A percentile compares a stretch with the other conserved stretches of the same genome.
Conservation (phyloP, 1,139 yeast genomes). For the Hyphopichia khmerensis region DNA sequence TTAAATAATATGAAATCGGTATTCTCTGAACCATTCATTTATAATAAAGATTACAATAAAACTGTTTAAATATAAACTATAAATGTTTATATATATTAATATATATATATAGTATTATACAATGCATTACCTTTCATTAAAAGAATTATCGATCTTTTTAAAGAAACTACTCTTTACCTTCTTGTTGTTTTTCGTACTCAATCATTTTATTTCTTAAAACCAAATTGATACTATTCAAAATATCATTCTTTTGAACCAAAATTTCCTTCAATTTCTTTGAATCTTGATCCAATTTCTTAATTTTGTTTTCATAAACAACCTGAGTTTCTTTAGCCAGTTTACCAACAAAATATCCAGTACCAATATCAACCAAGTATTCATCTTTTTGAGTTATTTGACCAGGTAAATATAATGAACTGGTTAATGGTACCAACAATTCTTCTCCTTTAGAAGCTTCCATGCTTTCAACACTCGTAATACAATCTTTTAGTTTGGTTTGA, state of each 20-base stretch:
- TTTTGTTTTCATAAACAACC: conserved; percentile 71
- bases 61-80: not conserved
- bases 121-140: not conserved
- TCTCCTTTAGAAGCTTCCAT: conserved; percentile 49
- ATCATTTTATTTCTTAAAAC: conserved; percentile 48
- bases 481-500: conserved; percentile 77
- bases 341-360: conserved; percentile 93
- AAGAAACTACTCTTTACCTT: conserved; percentile 2
- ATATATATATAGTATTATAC: conserved; percentile 1
- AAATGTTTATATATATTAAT: not conserved
- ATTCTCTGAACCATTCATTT: conserved; percentile 54
- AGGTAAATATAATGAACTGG: conserved; percentile 86
- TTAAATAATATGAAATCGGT: conserved; percentile 42
- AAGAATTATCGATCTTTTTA: not conserved
- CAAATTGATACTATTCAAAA: conserved; percentile 51
- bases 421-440: conserved; percentile 78
- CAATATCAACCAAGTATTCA: conserved; percentile 86
- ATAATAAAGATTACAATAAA: conserved; percentile 30
- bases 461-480: conserved; percentile 65
- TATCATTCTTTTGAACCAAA: conserved; percentile 61
- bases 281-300: conserved; percentile 70
- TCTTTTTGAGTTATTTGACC: conserved; percentile 67
- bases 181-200: conserved; percentile 40
- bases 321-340: conserved; percentile 69
- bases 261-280: conserved; percentile 72